phyloP scores from a whole-genome alignment of 352 stramenopile genomes.

The Pythium apleroticum region DNA sequence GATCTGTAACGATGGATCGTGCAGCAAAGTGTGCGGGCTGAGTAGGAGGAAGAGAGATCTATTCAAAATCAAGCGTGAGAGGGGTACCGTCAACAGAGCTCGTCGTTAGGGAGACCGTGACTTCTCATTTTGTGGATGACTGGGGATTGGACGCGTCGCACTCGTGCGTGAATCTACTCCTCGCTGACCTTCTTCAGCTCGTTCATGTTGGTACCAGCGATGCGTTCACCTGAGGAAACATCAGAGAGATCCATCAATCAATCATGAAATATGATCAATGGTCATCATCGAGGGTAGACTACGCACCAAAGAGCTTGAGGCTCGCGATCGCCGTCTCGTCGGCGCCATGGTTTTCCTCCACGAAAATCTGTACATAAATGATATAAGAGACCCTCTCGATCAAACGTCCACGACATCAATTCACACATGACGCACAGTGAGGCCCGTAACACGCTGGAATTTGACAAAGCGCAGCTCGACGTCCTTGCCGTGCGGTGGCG shows the following conservation, averaged over 20 bases:
- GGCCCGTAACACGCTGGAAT: slow-evolving; percentile 74
- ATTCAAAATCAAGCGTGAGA: slow-evolving; percentile 5
- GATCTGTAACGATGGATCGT: neutral
- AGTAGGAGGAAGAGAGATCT: neutral
- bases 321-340: slow-evolving; percentile 62
- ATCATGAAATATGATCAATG: neutral
- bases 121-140: neutral
- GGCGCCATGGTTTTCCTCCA: slow-evolving; percentile 76
- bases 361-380: slow-evolving; percentile 43
- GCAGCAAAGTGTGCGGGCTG: neutral
- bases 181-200: slow-evolving; percentile 84
- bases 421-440: slow-evolving; percentile 39
- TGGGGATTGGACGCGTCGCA: neutral
- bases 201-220: slow-evolving; percentile 85
- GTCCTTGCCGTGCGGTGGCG: slow-evolving; percentile 45
- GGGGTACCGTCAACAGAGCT: neutral
- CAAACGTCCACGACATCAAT: neutral
- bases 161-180: slow-evolving; percentile 41
- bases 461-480: slow-evolving; percentile 82
- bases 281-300: neutral
- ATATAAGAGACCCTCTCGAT: neutral
- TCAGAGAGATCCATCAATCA: slow-evolving; percentile 11
- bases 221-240: slow-evolving; percentile 44
- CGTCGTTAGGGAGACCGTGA: neutral
- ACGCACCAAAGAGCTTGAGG: slow-evolving; percentile 62